Evolutionary conservation across 1,284 basidiomycete species (phyloP).

Genomic region (Tilletia horrida): DNA sequence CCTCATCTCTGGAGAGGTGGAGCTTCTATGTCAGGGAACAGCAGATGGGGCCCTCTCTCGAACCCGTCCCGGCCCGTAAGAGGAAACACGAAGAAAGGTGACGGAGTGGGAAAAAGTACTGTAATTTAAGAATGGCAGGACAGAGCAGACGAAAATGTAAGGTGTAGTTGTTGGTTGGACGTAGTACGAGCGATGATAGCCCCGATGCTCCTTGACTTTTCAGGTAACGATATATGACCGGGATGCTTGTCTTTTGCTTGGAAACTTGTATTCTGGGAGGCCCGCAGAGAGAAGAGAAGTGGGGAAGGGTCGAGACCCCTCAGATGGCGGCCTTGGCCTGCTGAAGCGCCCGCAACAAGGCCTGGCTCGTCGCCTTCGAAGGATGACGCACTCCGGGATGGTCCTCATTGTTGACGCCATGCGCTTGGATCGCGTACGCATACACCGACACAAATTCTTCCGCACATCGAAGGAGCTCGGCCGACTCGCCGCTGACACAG

Average conservation of each 20-base stretch:
- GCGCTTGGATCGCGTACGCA: slow-evolving; percentile 2
- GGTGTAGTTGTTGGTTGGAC: too few relatives aligned
- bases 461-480: neutral
- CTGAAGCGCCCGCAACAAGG: slow-evolving; percentile 8
- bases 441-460: slow-evolving; percentile 7
- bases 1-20: too few relatives aligned
- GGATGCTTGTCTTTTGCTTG: too few relatives aligned
- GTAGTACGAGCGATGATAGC: neutral
- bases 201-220: neutral
- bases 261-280: neutral
- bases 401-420: slow-evolving; percentile 12
- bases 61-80: too few relatives aligned
- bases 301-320: neutral
- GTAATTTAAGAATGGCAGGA: too few relatives aligned
- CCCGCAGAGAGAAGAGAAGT: neutral
- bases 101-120: too few relatives aligned
- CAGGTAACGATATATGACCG: neutral
- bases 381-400: slow-evolving; percentile 12
- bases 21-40: too few relatives aligned
- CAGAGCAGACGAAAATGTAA: too few relatives aligned
- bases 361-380: slow-evolving; percentile 5
- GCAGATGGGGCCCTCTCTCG: too few relatives aligned
- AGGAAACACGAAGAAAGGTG: too few relatives aligned
- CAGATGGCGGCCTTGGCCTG: slow-evolving; percentile 13
- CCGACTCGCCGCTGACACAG: slow-evolving; percentile 5